A percentile compares a stretch with the other conserved stretches of the same genome.
Conservation (phyloP, 1,284 basidiomycete genomes). For the Porogramme epimiltina region DNA sequence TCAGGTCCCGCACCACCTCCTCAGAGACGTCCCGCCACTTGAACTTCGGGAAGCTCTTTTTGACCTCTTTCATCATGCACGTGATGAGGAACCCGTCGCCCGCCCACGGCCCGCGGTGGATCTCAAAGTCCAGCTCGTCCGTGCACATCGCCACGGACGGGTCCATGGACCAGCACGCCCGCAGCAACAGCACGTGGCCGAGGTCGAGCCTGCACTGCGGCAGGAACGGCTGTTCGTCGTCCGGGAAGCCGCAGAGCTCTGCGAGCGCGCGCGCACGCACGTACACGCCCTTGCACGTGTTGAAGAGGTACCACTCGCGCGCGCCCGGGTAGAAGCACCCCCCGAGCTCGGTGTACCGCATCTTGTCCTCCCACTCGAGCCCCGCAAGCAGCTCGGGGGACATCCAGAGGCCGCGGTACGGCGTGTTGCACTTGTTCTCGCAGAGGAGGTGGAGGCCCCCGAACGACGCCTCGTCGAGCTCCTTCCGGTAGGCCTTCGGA, state of each 20-base stretch:
- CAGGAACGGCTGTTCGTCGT: conserved; percentile 13
- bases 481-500: no score
- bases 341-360: background rate
- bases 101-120: conserved; percentile 6
- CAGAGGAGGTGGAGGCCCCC: no score
- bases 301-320: background rate
- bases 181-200: conserved; percentile 2
- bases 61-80: background rate
- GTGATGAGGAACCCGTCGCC: conserved; percentile 7
- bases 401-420: no score
- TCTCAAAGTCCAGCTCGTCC: background rate
- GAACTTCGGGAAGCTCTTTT: background rate
- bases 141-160: no score
- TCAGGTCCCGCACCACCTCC: background rate
- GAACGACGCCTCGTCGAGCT: no score
- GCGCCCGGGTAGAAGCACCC: background rate
- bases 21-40: conserved; percentile 5
- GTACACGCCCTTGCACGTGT: background rate
- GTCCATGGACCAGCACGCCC: conserved; percentile 1
- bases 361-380: background rate
- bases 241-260: background rate
- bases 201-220: conserved; percentile 1
- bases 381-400: no score
- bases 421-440: no score
- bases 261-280: background rate